These are phyloP conservation scores for Torulaspora delbrueckii DNA, from an alignment of 805 yeast genomes.

Conservation along the genomic window DNA sequence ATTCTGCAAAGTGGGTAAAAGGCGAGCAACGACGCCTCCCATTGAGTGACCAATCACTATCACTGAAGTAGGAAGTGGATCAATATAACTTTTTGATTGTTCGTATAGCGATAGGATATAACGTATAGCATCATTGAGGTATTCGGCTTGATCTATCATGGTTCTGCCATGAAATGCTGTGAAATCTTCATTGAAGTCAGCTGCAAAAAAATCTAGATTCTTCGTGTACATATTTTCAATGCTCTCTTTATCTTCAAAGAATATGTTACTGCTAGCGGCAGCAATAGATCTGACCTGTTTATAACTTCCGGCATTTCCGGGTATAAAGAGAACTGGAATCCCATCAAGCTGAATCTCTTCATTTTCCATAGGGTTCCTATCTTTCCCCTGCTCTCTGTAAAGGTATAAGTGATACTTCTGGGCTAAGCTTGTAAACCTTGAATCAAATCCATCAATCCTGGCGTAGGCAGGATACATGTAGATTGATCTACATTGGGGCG, in stretches of 20 bases:
- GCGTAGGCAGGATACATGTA: constrained; percentile 86
- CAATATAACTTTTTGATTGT: constrained; percentile 19
- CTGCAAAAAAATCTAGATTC: constrained; percentile 79
- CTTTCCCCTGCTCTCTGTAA: constrained; percentile 78
- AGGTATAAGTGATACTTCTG: constrained; percentile 74
- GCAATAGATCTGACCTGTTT: constrained; percentile 91
- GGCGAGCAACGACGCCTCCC: constrained; percentile 95
- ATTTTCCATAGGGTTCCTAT: constrained; percentile 45
- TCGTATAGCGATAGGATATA: constrained; percentile 68
- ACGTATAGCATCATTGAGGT: constrained; percentile 76
- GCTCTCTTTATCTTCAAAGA: constrained; percentile 34
- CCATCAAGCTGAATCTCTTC: constrained; percentile 49
- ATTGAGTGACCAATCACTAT: constrained; percentile 86
- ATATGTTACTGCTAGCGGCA: constrained; percentile 61
- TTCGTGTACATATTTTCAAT: constrained; percentile 31
- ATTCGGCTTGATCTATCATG: constrained; percentile 88
- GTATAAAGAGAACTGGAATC: constrained; percentile 85
- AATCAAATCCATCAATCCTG: constrained; percentile 66
- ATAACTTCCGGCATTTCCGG: constrained; percentile 96
- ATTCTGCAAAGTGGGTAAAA: constrained; percentile 74
- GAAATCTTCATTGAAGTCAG: constrained; percentile 92
- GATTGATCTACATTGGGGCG: constrained; percentile 57
- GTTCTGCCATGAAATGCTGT: constrained; percentile 96
- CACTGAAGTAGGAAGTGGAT: constrained; percentile 60
- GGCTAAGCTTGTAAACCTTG: constrained; percentile 55